Base-by-base conservation (phyloP, 208 protist species). In the Trypanosoma melophagium region DNA sequence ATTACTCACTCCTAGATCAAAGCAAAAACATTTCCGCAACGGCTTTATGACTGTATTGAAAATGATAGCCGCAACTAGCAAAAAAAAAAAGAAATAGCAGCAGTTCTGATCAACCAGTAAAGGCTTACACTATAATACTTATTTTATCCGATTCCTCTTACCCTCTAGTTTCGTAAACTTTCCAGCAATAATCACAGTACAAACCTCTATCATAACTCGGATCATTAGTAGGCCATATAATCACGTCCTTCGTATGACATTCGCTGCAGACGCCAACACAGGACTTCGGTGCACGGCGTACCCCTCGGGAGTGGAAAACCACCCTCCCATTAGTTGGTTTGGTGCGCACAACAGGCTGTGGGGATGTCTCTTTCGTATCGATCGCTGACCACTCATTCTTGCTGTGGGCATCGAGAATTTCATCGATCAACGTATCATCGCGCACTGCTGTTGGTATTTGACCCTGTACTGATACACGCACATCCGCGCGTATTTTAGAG, bases 141-240 rank as follows among this genome's bases (percentile, higher is more conserved):
- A 35, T 35, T 35, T 5, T 35, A 35, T 35, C 28, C 28, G 5
- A 35, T 1, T 35, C 28, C 28, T 35, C 5, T 5, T 47, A n/a
- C 8, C 16, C 42, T 14, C 16, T 17, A 12, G 2, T 42, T 35
- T 63, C 21, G 54, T 78, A 78, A 3, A 13, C 14, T 21, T 61
- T 47, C 64, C 66, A 78, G 47, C 66, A 73, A 22, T 0, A 13
- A 19, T 54, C 16, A 40, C 73, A 73, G 53, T 78, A 73, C 1
- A 45, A 13, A 54, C 65, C 73, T n/a, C 12, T 0, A 40, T 70
- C 61, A 24, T 10, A 2, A 1, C 8, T 21, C 38, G 1, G 14
- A 16, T 68, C 21, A 22, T 10, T 52, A 3, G 60, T 68, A 2
- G 2, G 35, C 42, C 54, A 56, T 25, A 74, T 17, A 42, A 0